phyloP scores from a whole-genome alignment of 2,329 filamentous ascomycete genomes.

The Elsinoe perseae region DNA sequence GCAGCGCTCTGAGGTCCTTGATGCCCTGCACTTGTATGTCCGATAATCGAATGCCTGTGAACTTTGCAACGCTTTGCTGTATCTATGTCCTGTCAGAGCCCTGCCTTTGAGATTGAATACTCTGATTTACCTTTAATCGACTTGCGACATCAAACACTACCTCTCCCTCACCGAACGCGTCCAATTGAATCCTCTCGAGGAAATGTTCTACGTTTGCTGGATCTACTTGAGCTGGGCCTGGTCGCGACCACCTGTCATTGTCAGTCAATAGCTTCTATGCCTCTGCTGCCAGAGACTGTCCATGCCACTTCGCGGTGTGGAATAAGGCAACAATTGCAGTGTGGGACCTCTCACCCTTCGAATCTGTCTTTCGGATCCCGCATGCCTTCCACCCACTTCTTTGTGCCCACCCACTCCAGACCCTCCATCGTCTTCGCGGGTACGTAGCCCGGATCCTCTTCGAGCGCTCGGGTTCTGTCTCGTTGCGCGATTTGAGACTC shows the following conservation, averaged over 20 bases:
- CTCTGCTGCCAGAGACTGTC: background rate
- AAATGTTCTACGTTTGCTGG: background rate
- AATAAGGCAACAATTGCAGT: no score
- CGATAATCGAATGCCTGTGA: slow-evolving; percentile 68
- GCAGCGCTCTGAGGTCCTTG: slow-evolving; percentile 33
- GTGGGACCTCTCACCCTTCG: slow-evolving; percentile 26
- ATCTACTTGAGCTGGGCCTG: background rate
- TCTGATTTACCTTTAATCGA: background rate
- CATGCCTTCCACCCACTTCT: slow-evolving; percentile 35
- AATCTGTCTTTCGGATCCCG: slow-evolving; percentile 32
- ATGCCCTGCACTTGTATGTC: slow-evolving; percentile 54
- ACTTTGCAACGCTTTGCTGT: slow-evolving; percentile 69
- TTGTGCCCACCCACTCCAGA: slow-evolving; percentile 47
- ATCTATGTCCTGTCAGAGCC: slow-evolving; percentile 50
- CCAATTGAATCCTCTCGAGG: background rate
- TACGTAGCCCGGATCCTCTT: slow-evolving; percentile 33
- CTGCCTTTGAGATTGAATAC: background rate
- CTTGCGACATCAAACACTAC: background rate
- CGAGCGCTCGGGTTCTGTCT: no score
- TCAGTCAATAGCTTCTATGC: background rate
- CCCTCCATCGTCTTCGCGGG: slow-evolving; percentile 45
- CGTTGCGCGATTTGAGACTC: background rate
- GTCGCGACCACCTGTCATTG: background rate
- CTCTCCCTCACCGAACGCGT: background rate
- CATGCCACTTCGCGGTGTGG: no score